Evolutionary conservation across 306 rosid genomes (phyloP).

Genomic region (Cyclanthera cordifolia): DNA sequence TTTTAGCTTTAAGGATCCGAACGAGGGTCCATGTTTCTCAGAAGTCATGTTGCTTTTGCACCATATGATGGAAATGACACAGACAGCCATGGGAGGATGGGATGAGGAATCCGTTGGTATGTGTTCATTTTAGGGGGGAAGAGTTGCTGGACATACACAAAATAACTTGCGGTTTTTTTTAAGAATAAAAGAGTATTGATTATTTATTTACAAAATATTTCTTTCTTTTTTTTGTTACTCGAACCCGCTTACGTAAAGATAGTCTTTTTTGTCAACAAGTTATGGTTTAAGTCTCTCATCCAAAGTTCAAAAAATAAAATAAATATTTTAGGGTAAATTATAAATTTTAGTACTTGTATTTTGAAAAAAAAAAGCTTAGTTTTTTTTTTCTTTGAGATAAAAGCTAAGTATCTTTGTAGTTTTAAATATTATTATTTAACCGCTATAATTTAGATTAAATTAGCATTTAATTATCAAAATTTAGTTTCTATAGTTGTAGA

Average conservation of each 20-base stretch:
- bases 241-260: not conserved
- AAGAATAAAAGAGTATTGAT: not conserved
- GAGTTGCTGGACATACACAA: not conserved
- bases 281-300: too few relatives aligned
- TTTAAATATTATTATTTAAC: too few relatives aligned
- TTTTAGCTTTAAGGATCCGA: constrained; percentile 23
- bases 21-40: not conserved
- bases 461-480: too few relatives aligned
- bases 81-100: not conserved
- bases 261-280: too few relatives aligned
- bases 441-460: too few relatives aligned
- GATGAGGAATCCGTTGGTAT: not conserved
- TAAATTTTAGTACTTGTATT: too few relatives aligned
- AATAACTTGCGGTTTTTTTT: not conserved
- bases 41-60: not conserved
- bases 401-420: too few relatives aligned
- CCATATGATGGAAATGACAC: not conserved
- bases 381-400: too few relatives aligned
- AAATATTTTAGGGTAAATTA: too few relatives aligned
- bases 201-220: not conserved
- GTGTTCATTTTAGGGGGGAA: not conserved
- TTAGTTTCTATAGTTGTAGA: too few relatives aligned
- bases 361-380: too few relatives aligned
- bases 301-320: too few relatives aligned
- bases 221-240: not conserved